Evolutionary conservation across 108 stramenopile genomes (phyloP).

Genomic region (Fistulifera solaris): DNA sequence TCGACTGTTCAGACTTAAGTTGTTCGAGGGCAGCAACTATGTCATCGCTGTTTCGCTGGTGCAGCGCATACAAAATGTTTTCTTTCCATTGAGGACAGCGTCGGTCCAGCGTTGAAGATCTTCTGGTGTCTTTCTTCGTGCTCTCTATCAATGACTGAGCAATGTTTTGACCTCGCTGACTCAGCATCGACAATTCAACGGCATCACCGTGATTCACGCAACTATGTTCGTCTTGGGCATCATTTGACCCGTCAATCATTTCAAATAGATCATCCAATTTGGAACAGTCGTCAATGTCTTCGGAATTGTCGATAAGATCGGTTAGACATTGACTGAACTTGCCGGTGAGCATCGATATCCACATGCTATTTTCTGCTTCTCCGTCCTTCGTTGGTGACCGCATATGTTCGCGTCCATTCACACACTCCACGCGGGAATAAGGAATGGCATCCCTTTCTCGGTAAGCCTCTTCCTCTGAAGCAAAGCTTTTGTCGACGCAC

Average conservation of each 20-base stretch:
- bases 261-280: constrained; percentile 3
- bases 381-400: neutral
- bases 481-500: neutral
- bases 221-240: neutral
- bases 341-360: neutral
- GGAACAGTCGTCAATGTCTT: neutral
- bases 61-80: constrained; percentile 30
- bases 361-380: neutral
- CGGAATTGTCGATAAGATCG: constrained; percentile 3
- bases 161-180: constrained; percentile 10
- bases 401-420: neutral
- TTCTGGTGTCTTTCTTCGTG: constrained; percentile 5
- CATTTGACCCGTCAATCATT: neutral
- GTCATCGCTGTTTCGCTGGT: constrained; percentile 18
- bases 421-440: neutral
- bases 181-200: constrained; percentile 13
- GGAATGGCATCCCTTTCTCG: neutral
- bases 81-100: constrained; percentile 43
- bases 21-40: constrained; percentile 21
- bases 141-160: constrained; percentile 10
- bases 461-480: neutral
- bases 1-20: constrained; percentile 9
- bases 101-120: constrained; percentile 5
- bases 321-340: neutral
- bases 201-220: neutral